Conservation (phyloP, 345 rosid genomes). For the Boechera retrofracta region DNA sequence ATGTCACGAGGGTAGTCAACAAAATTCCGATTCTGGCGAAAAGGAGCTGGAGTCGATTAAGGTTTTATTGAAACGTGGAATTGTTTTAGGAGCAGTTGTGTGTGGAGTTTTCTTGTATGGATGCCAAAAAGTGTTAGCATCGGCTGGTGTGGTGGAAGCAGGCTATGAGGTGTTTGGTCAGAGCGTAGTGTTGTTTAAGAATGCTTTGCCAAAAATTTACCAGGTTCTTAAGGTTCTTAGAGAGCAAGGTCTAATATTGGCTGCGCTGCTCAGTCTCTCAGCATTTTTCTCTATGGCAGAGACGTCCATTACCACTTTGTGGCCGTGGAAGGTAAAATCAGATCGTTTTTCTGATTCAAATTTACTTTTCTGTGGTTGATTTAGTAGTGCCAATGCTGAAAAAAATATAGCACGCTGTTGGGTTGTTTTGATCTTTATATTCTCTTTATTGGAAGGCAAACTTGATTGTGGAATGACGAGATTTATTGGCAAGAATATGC, state of each 20-base stretch:
- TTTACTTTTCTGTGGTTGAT: not conserved
- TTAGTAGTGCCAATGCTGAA: not conserved
- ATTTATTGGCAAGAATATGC: conserved; percentile 3
- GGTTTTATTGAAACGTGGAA: conserved; percentile 55
- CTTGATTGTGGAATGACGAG: conserved; percentile 14
- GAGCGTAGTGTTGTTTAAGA: conserved; percentile 61
- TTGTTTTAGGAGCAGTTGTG: conserved; percentile 65
- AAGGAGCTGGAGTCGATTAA: conserved; percentile 49
- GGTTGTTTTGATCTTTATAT: conserved; percentile 18
- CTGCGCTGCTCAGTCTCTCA: conserved; percentile 73
- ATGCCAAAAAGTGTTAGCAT: conserved; percentile 67
- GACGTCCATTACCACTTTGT: conserved; percentile 86
- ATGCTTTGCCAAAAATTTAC: conserved; percentile 71
- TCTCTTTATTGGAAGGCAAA: not conserved
- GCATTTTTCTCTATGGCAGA: conserved; percentile 98
- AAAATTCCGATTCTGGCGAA: conserved; percentile 21
- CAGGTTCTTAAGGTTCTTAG: conserved; percentile 72
- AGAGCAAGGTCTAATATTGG: conserved; percentile 84
- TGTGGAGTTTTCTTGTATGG: conserved; percentile 66
- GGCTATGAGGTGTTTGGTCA: conserved; percentile 75
- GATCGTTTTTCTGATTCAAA: not conserved
- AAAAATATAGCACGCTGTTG: not conserved
- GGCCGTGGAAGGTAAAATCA: conserved; percentile 91
- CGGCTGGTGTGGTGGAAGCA: conserved; percentile 68
- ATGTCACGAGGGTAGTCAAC: conserved; percentile 38